Evolutionary conservation across 495 filamentous ascomycete species (phyloP).

Genomic region (Pyrenula aspistea): DNA sequence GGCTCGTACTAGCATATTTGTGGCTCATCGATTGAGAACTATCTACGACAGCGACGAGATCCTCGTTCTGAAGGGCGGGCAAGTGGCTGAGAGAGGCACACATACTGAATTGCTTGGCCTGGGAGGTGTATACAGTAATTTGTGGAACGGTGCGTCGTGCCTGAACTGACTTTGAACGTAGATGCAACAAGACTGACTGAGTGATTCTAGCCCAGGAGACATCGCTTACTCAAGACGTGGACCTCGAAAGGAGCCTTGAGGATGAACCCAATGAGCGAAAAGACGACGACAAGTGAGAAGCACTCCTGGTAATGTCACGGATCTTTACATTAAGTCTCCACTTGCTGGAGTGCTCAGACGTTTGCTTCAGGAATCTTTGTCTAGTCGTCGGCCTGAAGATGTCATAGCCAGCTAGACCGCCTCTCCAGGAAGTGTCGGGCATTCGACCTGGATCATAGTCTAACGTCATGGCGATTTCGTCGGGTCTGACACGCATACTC

Average conservation of each 20-base stretch:
- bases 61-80: constrained; percentile 75
- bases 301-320: not conserved
- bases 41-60: constrained; percentile 93
- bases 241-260: constrained; percentile 12
- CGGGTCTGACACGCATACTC: not conserved
- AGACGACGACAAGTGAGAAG: not conserved
- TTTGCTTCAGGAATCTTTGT: not conserved
- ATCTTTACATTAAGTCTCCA: not conserved
- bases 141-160: constrained; percentile 69
- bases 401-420: not conserved
- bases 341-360: not conserved
- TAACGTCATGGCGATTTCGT: no score
- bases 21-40: constrained; percentile 83
- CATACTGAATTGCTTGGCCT: constrained; percentile 72
- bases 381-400: not conserved
- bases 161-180: not conserved
- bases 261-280: not conserved
- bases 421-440: not conserved
- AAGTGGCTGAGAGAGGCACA: constrained; percentile 74
- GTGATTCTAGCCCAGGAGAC: constrained; percentile 30
- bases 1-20: constrained; percentile 79
- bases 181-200: constrained; percentile 4
- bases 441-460: no score
- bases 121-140: constrained; percentile 71
- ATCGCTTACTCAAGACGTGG: constrained; percentile 23